Conservation (phyloP, 2,329 filamentous ascomycete species). For the Diplodia scrobiculata region DNA sequence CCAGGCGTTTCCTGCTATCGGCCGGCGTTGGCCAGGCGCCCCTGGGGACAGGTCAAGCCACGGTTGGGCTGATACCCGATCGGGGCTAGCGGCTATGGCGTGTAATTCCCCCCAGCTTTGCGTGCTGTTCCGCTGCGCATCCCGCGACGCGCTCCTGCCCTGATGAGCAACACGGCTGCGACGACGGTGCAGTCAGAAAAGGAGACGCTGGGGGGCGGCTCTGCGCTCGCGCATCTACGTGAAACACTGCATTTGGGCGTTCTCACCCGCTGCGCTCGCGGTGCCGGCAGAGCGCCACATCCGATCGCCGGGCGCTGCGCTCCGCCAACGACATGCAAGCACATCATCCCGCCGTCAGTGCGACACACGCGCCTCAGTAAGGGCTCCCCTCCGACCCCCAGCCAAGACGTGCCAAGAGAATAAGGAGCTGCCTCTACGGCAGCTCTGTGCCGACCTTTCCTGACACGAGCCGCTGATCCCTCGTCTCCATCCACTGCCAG, state of each 20-base stretch:
- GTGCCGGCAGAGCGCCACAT: conserved; percentile 23
- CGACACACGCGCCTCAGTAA: conserved; percentile 24
- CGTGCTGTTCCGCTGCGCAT: conserved; percentile 14
- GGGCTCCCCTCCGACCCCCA: conserved; percentile 15
- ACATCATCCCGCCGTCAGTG: conserved; percentile 25
- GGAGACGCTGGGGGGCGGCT: not conserved
- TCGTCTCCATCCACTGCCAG: conserved; percentile 2
- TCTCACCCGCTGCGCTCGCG: conserved; percentile 2
- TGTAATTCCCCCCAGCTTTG: conserved; percentile 20
- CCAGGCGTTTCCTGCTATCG: conserved; percentile 4
- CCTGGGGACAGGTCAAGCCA: conserved; percentile 4
- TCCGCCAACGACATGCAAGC: conserved; percentile 22
- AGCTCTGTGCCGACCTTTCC: conserved; percentile 22
- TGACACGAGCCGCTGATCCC: conserved; percentile 26
- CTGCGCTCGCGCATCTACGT: conserved; percentile 5
- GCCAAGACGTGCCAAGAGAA: conserved; percentile 25
- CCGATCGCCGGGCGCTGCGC: conserved; percentile 12
- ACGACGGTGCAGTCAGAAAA: not conserved
- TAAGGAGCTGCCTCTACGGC: conserved; percentile 24
- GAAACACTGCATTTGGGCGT: conserved; percentile 5
- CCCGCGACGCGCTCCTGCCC: not conserved
- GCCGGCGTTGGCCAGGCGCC: not conserved
- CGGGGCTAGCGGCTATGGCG: conserved; percentile 16
- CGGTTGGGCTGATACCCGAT: not conserved
- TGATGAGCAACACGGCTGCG: not conserved